Evolutionary conservation across 2,329 filamentous ascomycete species (phyloP).

Genomic region (Ophiostoma ulmi): DNA sequence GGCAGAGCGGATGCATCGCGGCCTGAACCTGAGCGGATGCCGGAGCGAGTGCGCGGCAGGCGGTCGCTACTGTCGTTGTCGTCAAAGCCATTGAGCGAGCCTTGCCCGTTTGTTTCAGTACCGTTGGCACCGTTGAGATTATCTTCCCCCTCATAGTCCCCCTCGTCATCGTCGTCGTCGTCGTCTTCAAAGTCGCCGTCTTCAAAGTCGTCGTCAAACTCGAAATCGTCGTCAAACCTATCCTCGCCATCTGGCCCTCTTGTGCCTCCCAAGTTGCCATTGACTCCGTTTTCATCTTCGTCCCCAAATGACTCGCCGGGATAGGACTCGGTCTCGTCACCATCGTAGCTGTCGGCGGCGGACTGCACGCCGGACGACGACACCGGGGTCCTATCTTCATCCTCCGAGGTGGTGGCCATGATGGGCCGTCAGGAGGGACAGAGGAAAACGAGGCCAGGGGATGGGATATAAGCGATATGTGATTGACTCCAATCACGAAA

Average conservation of each 20-base stretch:
- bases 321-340: slow-evolving; percentile 30
- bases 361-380: slow-evolving; percentile 25
- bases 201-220: slow-evolving; percentile 21
- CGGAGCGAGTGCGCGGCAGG: slow-evolving; percentile 19
- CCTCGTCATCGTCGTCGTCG: slow-evolving; percentile 24
- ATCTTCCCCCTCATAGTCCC: slow-evolving; percentile 29
- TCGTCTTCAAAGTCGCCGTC: slow-evolving; percentile 24
- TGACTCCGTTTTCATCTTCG: slow-evolving; percentile 22
- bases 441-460: too few relatives aligned
- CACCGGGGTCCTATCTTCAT: slow-evolving; percentile 26
- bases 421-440: background rate
- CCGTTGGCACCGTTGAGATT: slow-evolving; percentile 33
- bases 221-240: slow-evolving; percentile 21
- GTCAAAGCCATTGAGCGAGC: slow-evolving; percentile 26
- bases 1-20: slow-evolving; percentile 21
- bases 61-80: slow-evolving; percentile 33
- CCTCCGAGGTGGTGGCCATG: slow-evolving; percentile 25
- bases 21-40: background rate
- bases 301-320: slow-evolving; percentile 15
- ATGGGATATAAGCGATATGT: background rate
- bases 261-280: background rate
- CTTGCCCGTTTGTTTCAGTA: background rate
- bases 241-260: slow-evolving; percentile 20
- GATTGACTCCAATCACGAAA: background rate
- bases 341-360: slow-evolving; percentile 28